Evolutionary conservation across 768 basidiomycete genomes (phyloP).

Genomic region (Phaeotremella skinneri): DNA sequence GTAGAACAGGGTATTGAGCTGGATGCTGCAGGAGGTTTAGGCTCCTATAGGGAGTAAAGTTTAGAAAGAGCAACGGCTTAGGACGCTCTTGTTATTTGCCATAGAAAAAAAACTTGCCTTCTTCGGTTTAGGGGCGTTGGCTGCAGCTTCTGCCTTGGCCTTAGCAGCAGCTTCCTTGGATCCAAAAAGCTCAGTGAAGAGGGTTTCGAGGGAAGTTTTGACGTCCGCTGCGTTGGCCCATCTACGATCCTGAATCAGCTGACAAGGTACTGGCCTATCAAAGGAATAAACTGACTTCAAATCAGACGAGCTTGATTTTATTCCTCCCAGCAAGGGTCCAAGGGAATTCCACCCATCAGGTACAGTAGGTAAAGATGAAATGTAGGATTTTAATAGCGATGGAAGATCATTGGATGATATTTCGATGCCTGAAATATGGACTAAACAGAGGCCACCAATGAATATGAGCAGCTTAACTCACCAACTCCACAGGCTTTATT

Average conservation of each 20-base stretch:
- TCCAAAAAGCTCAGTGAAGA: slow-evolving; percentile 49
- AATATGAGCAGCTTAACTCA: slow-evolving; percentile 53
- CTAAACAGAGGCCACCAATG: background rate
- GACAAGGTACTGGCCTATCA: background rate
- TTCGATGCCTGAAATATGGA: slow-evolving; percentile 64
- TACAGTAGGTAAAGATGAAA: slow-evolving; percentile 56
- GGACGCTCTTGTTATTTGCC: slow-evolving; percentile 4
- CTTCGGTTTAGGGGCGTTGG: slow-evolving; percentile 25
- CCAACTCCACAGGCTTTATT: slow-evolving; percentile 82
- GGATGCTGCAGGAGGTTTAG: slow-evolving; percentile 10
- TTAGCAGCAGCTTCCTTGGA: slow-evolving; percentile 40
- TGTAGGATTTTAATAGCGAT: slow-evolving; percentile 59
- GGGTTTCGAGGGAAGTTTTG: slow-evolving; percentile 42
- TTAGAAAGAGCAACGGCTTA: slow-evolving; percentile 14
- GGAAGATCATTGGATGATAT: slow-evolving; percentile 68
- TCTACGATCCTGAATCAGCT: slow-evolving; percentile 10
- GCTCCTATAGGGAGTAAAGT: too few species aligned
- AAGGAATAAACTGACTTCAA: slow-evolving; percentile 31
- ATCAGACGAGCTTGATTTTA: slow-evolving; percentile 43
- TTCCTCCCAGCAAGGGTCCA: slow-evolving; percentile 55
- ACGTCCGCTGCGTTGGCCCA: slow-evolving; percentile 50
- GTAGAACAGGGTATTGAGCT: slow-evolving; percentile 49
- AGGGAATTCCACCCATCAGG: slow-evolving; percentile 71
- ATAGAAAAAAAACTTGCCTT: slow-evolving; percentile 15
- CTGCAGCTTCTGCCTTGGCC: slow-evolving; percentile 31